Percentiles rank a stretch among this genome's conserved stretches.
Evolutionary conservation across 2,329 filamentous ascomycete species (phyloP).

Genomic region (Knufia fluminis): DNA sequence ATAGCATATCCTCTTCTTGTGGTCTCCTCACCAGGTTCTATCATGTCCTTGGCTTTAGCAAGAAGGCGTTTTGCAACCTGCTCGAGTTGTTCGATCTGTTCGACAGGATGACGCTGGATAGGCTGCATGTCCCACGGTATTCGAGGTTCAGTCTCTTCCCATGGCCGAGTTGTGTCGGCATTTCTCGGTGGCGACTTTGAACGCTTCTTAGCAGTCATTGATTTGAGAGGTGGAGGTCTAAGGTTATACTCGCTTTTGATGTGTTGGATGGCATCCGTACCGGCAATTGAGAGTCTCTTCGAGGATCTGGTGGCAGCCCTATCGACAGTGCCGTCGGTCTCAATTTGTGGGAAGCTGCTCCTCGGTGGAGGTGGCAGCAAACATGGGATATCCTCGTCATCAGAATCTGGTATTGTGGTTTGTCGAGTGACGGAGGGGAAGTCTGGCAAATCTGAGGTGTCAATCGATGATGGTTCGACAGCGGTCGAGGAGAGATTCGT

Average conservation of each 20-base stretch:
- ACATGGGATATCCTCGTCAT: background rate
- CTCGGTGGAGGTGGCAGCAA: background rate
- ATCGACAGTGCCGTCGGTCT: too few relatives aligned
- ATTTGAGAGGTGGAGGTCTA: too few relatives aligned
- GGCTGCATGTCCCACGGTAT: background rate
- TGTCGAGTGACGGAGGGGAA: background rate
- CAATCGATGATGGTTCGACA: background rate
- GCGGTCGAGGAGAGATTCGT: background rate
- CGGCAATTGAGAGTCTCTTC: background rate
- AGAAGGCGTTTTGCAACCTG: slow-evolving; percentile 2
- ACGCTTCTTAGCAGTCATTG: too few relatives aligned
- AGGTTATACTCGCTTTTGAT: too few relatives aligned
- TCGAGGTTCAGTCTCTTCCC: background rate
- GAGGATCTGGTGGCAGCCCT: background rate
- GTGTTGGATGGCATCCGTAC: too few relatives aligned
- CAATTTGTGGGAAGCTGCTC: too few relatives aligned
- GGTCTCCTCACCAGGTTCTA: background rate
- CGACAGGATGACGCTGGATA: background rate
- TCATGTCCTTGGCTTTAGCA: slow-evolving; percentile 1
- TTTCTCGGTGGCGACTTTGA: background rate
- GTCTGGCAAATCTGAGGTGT: background rate
- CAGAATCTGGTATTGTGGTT: background rate
- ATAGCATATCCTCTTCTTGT: background rate
- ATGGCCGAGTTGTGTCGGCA: background rate
- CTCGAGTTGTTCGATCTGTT: background rate